Conservation (phyloP, 208 protist species). For the Leishmania major region DNA sequence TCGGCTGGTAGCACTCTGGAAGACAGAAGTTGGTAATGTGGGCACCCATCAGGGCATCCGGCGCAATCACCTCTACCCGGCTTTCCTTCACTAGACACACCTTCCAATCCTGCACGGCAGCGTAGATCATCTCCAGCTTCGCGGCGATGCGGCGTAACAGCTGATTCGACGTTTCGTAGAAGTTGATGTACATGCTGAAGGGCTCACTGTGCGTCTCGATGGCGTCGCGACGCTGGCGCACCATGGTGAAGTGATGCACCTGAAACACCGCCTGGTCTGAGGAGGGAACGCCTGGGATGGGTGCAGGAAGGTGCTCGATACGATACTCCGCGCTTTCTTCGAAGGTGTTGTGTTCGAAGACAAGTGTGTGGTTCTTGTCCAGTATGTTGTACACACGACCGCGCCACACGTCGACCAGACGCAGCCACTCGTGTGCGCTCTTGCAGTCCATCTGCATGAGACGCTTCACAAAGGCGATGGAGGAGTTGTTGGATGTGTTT, state of each 20-base stretch:
- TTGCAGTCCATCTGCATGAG: slow-evolving; percentile 44
- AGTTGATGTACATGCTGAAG: slow-evolving; percentile 79
- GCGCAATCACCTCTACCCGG: slow-evolving; percentile 60
- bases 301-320: slow-evolving; percentile 72
- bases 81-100: slow-evolving; percentile 79
- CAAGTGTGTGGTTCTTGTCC: slow-evolving; percentile 62
- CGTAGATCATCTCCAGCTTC: slow-evolving; percentile 74
- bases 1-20: slow-evolving; percentile 54
- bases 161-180: slow-evolving; percentile 54
- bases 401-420: slow-evolving; percentile 87
- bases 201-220: slow-evolving; percentile 87
- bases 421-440: slow-evolving; percentile 67
- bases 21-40: slow-evolving; percentile 65
- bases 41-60: slow-evolving; percentile 60
- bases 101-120: slow-evolving; percentile 85
- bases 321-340: slow-evolving; percentile 90
- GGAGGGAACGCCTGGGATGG: slow-evolving; percentile 44
- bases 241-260: slow-evolving; percentile 82
- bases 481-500: slow-evolving; percentile 19
- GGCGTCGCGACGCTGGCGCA: slow-evolving; percentile 58
- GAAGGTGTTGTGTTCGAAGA: slow-evolving; percentile 79
- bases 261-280: slow-evolving; percentile 68
- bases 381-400: slow-evolving; percentile 87
- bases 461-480: slow-evolving; percentile 32
- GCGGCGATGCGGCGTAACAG: slow-evolving; percentile 68